Base-by-base conservation (phyloP, 768 basidiomycete species). In the Mycena maculata region DNA sequence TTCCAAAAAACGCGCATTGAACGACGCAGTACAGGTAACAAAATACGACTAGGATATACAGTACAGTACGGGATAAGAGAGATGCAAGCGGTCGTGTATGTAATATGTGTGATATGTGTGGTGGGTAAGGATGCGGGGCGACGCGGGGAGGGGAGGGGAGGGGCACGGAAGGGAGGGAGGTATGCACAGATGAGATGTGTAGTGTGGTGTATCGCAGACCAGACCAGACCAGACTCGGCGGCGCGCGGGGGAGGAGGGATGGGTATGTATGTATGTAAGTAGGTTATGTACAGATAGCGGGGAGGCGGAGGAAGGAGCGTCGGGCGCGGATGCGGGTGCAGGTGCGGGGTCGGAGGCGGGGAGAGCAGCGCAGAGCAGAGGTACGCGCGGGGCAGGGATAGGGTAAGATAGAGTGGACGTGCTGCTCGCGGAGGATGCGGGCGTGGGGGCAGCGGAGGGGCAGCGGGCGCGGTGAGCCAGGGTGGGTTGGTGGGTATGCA, bases 1-100 rank as follows among this genome's bases (percentile, higher is more conserved):
- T 54, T 52, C 60, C 49, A 61, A 61, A 44, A 53, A 44, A 36
- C 60, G 60, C 41, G 60, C 50, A 52, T 61, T 61, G 30, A 44
- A 44, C 38, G 59, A 50, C 41, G 49, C 60, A 41, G 30, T 61
- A 61, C 60, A 61, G 20, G 33, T 36, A 36, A 36, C 33, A 54
- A 54, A 41, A 18, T 27, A 44, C 1, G 20, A 48, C 13, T 61
- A 52, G 28, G 50, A 42, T 52, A 22, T 61, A 53, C 39, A 53
- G n/a, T 53, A 45, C 18, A 30, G 22, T 55, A 48, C 27, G 38
- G 25, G 27, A 36, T 31, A 30, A 27, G 20, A 56, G 22, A 25
- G 20, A 22, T 30, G 55, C 8, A 42, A 41, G 28, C 22, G 33
- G 41, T 25, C 1, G 53, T 13, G n/a, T 33, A 36, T 39, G 25